A percentile compares a stretch with the other conserved stretches of the same genome.
Evolutionary conservation across 2,329 filamentous ascomycete species (phyloP).

Genomic region (Elsinoe necatrix): DNA sequence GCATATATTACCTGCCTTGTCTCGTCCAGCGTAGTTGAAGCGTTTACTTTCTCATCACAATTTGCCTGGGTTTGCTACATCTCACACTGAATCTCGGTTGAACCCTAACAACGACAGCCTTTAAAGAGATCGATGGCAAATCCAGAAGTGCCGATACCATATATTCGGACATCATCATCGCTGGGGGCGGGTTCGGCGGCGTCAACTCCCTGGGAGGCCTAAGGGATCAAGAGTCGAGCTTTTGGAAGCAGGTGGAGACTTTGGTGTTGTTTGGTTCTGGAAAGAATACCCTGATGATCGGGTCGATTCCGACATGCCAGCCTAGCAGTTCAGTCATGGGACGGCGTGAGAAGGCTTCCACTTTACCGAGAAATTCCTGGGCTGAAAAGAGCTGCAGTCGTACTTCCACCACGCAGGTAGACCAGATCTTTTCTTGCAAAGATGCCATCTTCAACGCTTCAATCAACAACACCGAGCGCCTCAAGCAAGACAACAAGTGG

Average conservation of each 20-base stretch:
- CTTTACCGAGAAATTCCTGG: constrained; percentile 33
- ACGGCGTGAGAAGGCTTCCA: constrained; percentile 43
- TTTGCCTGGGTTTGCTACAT: no score
- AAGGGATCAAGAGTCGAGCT: constrained; percentile 23
- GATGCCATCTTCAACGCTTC: no score
- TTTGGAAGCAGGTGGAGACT: constrained; percentile 34
- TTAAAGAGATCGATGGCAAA: no score
- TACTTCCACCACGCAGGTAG: constrained; percentile 56
- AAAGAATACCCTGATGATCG: constrained; percentile 43
- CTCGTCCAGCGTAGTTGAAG: no score
- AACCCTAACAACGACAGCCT: no score
- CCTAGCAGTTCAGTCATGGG: neutral
- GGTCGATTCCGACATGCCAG: constrained; percentile 36
- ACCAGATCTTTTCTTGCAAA: no score
- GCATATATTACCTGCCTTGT: no score
- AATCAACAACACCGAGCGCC: constrained; percentile 42
- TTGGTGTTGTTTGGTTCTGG: constrained; percentile 40
- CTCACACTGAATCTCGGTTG: no score
- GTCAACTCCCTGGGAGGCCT: neutral
- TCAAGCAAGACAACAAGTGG: constrained; percentile 43
- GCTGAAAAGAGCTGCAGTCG: constrained; percentile 41
- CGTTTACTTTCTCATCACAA: no score
- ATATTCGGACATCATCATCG: no score
- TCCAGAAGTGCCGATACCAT: no score
- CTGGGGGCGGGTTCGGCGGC: no score